Evolutionary conservation across 2,329 filamentous ascomycete species (phyloP).

Genomic region (Trichoderma hamatum): DNA sequence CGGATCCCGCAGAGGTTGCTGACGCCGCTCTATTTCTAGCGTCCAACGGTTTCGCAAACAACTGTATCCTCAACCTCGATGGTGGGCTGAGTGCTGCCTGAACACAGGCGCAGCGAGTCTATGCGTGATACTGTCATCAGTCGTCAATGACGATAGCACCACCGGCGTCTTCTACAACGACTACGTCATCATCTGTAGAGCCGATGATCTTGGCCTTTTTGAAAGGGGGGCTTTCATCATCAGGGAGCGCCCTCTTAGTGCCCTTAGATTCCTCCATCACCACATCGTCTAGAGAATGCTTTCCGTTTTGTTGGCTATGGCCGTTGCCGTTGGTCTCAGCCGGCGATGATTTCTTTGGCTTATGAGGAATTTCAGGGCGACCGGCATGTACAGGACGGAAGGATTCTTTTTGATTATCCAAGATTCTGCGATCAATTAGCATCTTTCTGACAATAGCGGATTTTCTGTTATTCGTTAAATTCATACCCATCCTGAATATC

Average conservation of each 20-base stretch:
- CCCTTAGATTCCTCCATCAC: slow-evolving; percentile 38
- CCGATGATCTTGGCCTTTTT: slow-evolving; percentile 55
- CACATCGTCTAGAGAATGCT: slow-evolving; percentile 44
- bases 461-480: neutral
- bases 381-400: slow-evolving; percentile 53
- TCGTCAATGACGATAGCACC: slow-evolving; percentile 71
- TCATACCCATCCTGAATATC: slow-evolving; percentile 65
- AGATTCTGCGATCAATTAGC: slow-evolving; percentile 45
- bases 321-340: slow-evolving; percentile 46
- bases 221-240: slow-evolving; percentile 45
- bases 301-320: slow-evolving; percentile 46
- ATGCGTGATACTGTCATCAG: slow-evolving; percentile 46
- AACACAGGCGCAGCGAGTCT: slow-evolving; percentile 32
- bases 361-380: slow-evolving; percentile 55
- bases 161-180: slow-evolving; percentile 57
- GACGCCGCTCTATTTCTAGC: slow-evolving; percentile 79
- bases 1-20: slow-evolving; percentile 71
- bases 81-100: slow-evolving; percentile 75
- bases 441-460: neutral
- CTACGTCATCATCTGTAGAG: slow-evolving; percentile 42
- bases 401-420: slow-evolving; percentile 54
- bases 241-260: slow-evolving; percentile 52
- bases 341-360: slow-evolving; percentile 48
- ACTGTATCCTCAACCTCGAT: slow-evolving; percentile 83
- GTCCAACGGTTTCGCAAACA: slow-evolving; percentile 80